These are phyloP conservation scores for Mucor plumbeus DNA, from an alignment of 371 early-diverging fungal species.

Conservation along the genomic window DNA sequence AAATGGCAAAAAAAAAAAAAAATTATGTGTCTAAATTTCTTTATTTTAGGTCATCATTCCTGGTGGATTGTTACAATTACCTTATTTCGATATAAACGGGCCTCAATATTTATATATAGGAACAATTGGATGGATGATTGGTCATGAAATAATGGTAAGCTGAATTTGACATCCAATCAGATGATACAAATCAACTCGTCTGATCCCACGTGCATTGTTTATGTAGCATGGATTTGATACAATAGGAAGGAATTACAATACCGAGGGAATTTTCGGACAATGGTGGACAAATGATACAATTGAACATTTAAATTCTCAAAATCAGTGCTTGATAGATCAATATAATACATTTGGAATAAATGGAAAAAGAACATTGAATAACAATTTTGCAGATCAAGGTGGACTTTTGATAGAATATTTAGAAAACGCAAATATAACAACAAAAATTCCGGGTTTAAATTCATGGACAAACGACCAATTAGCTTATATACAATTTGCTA, in stretches of 20 bases:
- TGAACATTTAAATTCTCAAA: conserved; percentile 52
- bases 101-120: conserved; percentile 63
- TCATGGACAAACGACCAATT: conserved; percentile 59
- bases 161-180: conserved; percentile 15
- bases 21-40: background rate
- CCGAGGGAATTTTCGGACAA: conserved; percentile 41
- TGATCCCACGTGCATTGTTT: conserved; percentile 21
- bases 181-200: conserved; percentile 6
- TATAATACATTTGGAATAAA: conserved; percentile 54
- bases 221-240: conserved; percentile 62
- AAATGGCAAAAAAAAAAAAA: background rate
- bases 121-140: conserved; percentile 62
- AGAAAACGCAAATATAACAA: background rate
- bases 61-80: conserved; percentile 56
- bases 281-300: conserved; percentile 72
- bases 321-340: conserved; percentile 62
- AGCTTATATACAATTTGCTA: conserved; percentile 63
- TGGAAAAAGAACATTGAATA: conserved; percentile 67
- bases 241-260: conserved; percentile 61
- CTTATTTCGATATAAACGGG: conserved; percentile 50
- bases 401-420: conserved; percentile 37
- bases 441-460: conserved; percentile 52
- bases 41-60: conserved; percentile 55
- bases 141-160: conserved; percentile 65
- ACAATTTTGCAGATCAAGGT: conserved; percentile 77